Evolutionary conservation across 495 filamentous ascomycete genomes (phyloP).

Genomic region (Jackrogersella minutella): DNA sequence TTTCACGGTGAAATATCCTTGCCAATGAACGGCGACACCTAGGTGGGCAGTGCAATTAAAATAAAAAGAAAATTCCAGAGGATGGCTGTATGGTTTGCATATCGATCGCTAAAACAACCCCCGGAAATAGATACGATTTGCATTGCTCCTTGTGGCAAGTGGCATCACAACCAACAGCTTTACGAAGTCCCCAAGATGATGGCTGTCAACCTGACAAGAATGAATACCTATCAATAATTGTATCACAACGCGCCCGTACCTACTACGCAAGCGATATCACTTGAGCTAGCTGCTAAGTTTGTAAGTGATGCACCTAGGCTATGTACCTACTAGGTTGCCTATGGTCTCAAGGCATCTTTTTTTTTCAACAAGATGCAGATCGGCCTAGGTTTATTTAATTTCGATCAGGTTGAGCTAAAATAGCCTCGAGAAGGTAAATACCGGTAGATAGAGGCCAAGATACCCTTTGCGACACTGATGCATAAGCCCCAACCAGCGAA

Average conservation of each 20-base stretch:
- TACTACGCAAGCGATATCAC: no score
- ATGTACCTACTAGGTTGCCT: no score
- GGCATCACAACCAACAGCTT: background rate
- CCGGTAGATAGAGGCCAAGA: background rate
- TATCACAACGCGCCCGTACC: conserved; percentile 1
- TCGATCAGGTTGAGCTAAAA: background rate
- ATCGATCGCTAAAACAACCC: background rate
- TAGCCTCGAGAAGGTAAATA: background rate
- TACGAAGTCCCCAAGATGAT: background rate
- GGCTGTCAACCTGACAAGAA: background rate
- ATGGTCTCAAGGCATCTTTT: background rate
- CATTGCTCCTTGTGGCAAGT: background rate
- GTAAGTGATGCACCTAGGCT: no score
- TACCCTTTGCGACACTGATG: background rate
- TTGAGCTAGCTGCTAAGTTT: no score
- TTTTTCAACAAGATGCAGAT: background rate
- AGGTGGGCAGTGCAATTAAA: conserved; percentile 9
- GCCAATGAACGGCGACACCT: background rate
- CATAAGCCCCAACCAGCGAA: background rate
- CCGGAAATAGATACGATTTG: conserved; percentile 3
- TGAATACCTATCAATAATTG: background rate
- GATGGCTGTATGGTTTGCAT: background rate
- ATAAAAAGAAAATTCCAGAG: no score
- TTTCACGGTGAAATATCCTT: background rate
- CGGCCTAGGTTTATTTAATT: background rate